Conservation (phyloP, 345 rosid species). For the Pugionium cornutum region DNA sequence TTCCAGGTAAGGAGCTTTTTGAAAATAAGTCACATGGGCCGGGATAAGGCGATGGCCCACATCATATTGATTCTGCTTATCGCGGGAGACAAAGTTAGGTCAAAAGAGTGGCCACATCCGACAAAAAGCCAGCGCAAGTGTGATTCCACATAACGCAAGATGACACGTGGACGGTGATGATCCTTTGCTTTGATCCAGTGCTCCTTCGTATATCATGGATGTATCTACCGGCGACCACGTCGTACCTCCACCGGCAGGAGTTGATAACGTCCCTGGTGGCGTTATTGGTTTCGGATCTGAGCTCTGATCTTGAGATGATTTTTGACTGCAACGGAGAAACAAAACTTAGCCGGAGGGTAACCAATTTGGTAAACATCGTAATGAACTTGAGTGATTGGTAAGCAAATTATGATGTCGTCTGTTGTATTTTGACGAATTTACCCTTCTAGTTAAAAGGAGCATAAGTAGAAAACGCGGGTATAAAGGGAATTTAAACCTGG, state of each 20-base stretch:
- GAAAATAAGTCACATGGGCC: constrained; percentile 32
- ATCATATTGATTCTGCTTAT: constrained; percentile 2
- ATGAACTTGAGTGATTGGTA: not conserved
- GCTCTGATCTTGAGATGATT: constrained; percentile 58
- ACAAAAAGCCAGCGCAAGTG: constrained; percentile 47
- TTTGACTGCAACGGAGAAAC: constrained; percentile 52
- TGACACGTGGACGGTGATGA: constrained; percentile 44
- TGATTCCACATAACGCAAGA: constrained; percentile 36
- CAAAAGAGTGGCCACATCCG: constrained; percentile 46
- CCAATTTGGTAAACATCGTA: constrained; percentile 6
- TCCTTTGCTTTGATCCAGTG: constrained; percentile 48
- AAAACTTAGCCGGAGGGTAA: constrained; percentile 36
- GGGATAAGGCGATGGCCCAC: constrained; percentile 13
- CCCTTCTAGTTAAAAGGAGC: not conserved
- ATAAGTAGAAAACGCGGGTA: not conserved
- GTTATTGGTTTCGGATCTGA: constrained; percentile 25
- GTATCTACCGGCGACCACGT: constrained; percentile 36
- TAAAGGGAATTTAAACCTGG: constrained; percentile 54
- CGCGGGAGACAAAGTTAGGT: constrained; percentile 29
- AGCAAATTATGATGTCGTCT: not conserved
- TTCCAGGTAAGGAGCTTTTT: not conserved
- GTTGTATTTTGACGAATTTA: not conserved
- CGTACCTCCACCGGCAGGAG: constrained; percentile 6
- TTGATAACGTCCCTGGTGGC: constrained; percentile 19
- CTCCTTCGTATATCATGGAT: constrained; percentile 76